These are phyloP conservation scores for Picea mariana DNA, from an alignment of 83 land plant species.

Conservation along the genomic window DNA sequence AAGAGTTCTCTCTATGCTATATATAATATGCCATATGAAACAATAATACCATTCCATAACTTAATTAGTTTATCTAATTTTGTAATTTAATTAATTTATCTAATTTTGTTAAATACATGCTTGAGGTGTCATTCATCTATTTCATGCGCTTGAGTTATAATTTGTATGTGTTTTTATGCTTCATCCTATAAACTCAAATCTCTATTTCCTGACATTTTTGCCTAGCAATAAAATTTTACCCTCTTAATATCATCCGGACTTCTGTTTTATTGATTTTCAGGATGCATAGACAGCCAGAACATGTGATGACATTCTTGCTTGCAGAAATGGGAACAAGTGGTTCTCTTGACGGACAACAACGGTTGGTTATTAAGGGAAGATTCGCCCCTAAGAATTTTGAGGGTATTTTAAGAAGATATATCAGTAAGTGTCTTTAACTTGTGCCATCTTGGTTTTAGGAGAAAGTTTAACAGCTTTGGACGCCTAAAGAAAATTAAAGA, in stretches of 20 bases:
- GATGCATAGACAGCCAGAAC: constrained; percentile 97
- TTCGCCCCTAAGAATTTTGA: constrained; percentile 93
- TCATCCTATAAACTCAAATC: background rate
- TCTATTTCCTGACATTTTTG: background rate
- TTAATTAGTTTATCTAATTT: background rate
- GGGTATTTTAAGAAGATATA: constrained; percentile 85
- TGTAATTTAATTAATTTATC: background rate
- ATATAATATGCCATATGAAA: too few relatives aligned
- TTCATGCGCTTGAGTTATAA: background rate
- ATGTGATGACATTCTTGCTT: constrained; percentile 89
- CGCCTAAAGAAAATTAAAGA: background rate
- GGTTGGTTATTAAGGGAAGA: constrained; percentile 89
- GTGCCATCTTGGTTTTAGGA: background rate
- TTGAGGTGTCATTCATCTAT: background rate
- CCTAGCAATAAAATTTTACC: too few relatives aligned
- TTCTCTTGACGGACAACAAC: constrained; percentile 91
- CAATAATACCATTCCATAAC: too few relatives aligned
- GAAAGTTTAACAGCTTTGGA: background rate
- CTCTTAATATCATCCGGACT: background rate
- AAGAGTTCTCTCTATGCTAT: too few relatives aligned
- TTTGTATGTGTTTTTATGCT: background rate
- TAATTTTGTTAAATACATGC: background rate
- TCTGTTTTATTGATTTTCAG: constrained; percentile 30
- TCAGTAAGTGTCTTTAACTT: constrained; percentile 64
- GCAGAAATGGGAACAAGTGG: constrained; percentile 61